A percentile compares a stretch with the other conserved stretches of the same genome.
phyloP scores from a whole-genome alignment of 768 basidiomycete genomes.

The Tephrocybe sp. region DNA sequence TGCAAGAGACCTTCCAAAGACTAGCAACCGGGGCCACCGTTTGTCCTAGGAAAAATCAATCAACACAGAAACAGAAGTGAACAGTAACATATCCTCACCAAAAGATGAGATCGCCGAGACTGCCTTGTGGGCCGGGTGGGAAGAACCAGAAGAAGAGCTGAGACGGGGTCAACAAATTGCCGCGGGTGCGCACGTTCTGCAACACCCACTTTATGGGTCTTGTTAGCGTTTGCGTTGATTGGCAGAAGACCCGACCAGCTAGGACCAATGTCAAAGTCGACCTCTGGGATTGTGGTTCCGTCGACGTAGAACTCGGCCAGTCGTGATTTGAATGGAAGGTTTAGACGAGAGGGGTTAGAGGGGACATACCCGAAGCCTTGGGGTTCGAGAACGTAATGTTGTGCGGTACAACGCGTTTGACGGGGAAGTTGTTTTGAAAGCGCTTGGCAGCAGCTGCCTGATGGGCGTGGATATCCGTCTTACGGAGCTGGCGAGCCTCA shows the following conservation, averaged over 20 bases:
- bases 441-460: slow-evolving; percentile 8
- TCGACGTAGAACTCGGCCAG: slow-evolving; percentile 67
- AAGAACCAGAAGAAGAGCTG: slow-evolving; percentile 87
- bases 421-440: not conserved
- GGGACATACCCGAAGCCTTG: slow-evolving; percentile 11
- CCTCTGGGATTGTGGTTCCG: slow-evolving; percentile 62
- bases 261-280: slow-evolving; percentile 73
- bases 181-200: not conserved
- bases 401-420: not conserved
- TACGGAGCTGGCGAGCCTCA: slow-evolving; percentile 9
- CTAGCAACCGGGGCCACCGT: slow-evolving; percentile 81
- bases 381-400: slow-evolving; percentile 15
- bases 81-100: slow-evolving; percentile 41
- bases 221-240: slow-evolving; percentile 57
- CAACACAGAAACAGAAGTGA: not conserved
- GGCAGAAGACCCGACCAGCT: slow-evolving; percentile 77
- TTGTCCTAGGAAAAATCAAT: slow-evolving; percentile 57
- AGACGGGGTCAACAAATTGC: not conserved
- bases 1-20: slow-evolving; percentile 71
- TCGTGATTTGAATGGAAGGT: too few relatives aligned
- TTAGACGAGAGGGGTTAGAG: not conserved
- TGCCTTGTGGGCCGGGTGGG: slow-evolving; percentile 74
- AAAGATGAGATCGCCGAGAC: slow-evolving; percentile 71
- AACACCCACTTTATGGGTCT: slow-evolving; percentile 56
- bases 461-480: slow-evolving; percentile 9